These are phyloP conservation scores for Colletotrichum gloeosporioides DNA, from an alignment of 2,329 filamentous ascomycete species.

Conservation along the genomic window DNA sequence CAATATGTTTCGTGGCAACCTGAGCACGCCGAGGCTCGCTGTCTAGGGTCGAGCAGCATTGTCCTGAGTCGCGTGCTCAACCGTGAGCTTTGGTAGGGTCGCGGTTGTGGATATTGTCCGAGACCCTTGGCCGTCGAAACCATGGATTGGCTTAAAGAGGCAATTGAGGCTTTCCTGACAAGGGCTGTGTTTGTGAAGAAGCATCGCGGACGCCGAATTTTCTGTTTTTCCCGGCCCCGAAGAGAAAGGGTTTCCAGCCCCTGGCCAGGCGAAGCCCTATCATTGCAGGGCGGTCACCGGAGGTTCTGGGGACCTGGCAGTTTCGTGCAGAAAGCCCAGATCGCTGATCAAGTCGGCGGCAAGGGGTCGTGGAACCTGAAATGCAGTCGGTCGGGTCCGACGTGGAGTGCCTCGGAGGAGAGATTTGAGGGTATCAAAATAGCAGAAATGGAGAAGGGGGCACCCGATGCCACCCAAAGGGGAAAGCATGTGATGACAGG, in stretches of 20 bases:
- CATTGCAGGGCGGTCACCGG: not conserved
- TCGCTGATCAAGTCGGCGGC: not conserved
- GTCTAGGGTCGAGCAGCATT: not conserved
- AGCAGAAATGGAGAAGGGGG: not conserved
- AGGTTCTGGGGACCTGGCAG: not conserved
- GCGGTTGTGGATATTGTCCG: not conserved
- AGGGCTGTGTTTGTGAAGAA: not conserved
- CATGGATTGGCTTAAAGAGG: not conserved
- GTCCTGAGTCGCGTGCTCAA: slow-evolving; percentile 15
- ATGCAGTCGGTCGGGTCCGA: slow-evolving; percentile 5
- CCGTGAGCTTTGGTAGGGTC: not conserved
- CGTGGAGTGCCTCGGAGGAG: not conserved
- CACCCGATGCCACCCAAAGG: not conserved
- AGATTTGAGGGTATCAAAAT: not conserved
- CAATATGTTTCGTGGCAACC: not conserved
- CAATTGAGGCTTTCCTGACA: not conserved
- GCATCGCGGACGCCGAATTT: not conserved
- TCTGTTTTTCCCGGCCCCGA: not conserved
- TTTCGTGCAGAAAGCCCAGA: not conserved
- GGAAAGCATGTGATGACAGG: slow-evolving; percentile 11
- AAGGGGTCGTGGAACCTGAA: not conserved
- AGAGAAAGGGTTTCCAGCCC: not conserved
- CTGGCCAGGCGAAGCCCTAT: not conserved
- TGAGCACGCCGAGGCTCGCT: not conserved
- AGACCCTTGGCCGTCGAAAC: not conserved